These are phyloP conservation scores for Cladosporium phlei DNA, from an alignment of 2,329 filamentous ascomycete species.

Conservation along the genomic window DNA sequence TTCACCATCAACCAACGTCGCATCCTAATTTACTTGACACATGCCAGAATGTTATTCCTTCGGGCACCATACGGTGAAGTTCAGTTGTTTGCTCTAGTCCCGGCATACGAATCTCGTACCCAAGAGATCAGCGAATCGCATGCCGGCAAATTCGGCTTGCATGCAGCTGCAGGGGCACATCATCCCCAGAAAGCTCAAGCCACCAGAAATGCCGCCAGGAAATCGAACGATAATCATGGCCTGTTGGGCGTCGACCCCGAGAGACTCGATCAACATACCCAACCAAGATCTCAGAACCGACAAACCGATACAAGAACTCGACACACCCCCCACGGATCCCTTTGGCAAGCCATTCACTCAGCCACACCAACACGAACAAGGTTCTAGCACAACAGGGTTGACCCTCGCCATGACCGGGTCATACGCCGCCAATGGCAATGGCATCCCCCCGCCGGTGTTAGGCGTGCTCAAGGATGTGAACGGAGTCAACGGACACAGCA, in stretches of 20 bases:
- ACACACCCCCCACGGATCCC: neutral
- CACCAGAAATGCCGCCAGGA: slow-evolving; percentile 2
- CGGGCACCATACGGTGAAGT: slow-evolving; percentile 7
- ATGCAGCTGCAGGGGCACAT: neutral
- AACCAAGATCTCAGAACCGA: neutral
- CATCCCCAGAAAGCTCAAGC: slow-evolving; percentile 12
- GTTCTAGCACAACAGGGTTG: slow-evolving; percentile 8
- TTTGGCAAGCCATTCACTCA: neutral
- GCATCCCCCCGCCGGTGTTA: too few relatives aligned
- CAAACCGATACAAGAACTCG: neutral
- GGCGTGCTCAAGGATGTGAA: too few relatives aligned
- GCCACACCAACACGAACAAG: neutral
- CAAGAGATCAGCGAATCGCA: slow-evolving; percentile 1
- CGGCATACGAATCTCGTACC: neutral
- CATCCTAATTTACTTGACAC: too few relatives aligned
- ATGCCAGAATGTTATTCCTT: neutral
- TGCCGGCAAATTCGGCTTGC: neutral
- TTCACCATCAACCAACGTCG: too few relatives aligned
- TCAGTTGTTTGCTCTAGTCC: slow-evolving; percentile 5
- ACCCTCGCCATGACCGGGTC: slow-evolving; percentile 8
- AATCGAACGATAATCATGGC: slow-evolving; percentile 12
- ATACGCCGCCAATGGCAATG: too few relatives aligned
- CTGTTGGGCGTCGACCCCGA: neutral
- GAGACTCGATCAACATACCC: neutral
- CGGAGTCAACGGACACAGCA: slow-evolving; percentile 6